phyloP scores from a whole-genome alignment of 139 green algal genomes.

The Picochlorum sp. region DNA sequence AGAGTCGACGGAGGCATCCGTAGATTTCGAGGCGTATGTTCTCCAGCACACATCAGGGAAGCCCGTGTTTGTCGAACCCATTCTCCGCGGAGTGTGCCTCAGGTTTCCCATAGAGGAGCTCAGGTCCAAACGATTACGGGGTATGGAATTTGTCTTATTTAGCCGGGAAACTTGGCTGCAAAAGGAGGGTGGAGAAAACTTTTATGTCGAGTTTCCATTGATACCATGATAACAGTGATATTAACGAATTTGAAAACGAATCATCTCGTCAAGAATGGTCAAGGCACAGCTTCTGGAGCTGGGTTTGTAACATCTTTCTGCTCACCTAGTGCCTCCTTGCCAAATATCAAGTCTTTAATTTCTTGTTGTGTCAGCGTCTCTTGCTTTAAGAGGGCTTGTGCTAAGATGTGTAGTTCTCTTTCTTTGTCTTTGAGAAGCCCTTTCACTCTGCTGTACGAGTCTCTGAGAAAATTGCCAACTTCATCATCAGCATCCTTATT shows the following conservation, averaged over 20 bases:
- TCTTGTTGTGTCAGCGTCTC: constrained; percentile 68
- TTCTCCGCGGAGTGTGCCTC: constrained; percentile 11
- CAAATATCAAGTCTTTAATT: constrained; percentile 15
- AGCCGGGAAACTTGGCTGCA: constrained; percentile 5
- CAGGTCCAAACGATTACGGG: not conserved
- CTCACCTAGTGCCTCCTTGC: not conserved
- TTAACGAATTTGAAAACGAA: not conserved
- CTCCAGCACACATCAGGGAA: constrained; percentile 12
- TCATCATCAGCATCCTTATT: constrained; percentile 27
- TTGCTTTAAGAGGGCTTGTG: constrained; percentile 65
- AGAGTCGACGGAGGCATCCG: not conserved
- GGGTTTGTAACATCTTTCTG: not conserved
- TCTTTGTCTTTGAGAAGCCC: constrained; percentile 62
- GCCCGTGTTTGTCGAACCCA: constrained; percentile 29
- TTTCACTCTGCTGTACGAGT: constrained; percentile 11
- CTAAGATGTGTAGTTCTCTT: constrained; percentile 72
- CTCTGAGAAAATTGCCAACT: constrained; percentile 27
- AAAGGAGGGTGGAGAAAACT: constrained; percentile 4
- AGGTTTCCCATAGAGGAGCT: constrained; percentile 19
- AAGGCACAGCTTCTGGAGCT: not conserved
- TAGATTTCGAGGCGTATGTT: constrained; percentile 16
- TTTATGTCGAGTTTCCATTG: constrained; percentile 13
- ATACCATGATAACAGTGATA: not conserved
- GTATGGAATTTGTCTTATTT: constrained; percentile 17
- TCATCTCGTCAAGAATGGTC: not conserved